Conservation (phyloP, 495 filamentous ascomycete genomes). For the Penicillium parvum region DNA sequence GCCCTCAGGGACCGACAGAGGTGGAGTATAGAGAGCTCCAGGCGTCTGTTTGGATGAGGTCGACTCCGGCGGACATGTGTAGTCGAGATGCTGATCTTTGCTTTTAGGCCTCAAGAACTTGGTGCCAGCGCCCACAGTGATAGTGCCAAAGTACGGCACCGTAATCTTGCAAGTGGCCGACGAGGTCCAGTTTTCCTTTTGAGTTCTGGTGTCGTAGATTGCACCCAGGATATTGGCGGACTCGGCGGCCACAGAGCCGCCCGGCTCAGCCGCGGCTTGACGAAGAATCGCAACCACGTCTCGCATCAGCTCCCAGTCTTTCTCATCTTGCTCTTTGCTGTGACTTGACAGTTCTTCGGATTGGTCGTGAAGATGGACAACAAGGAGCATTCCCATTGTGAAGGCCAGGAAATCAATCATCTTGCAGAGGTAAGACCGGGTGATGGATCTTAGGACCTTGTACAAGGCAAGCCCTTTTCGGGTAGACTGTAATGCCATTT, state of each 20-base stretch:
- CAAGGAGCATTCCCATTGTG: conserved; percentile 45
- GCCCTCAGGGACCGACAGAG: conserved; percentile 18
- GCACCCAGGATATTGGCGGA: conserved; percentile 41
- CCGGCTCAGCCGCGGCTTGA: conserved; percentile 32
- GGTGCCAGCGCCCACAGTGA: conserved; percentile 29
- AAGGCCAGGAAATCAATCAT: conserved; percentile 53
- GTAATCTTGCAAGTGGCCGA: conserved; percentile 28
- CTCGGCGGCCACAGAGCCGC: conserved; percentile 47
- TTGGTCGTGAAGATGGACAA: conserved; percentile 44
- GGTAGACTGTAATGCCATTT: conserved; percentile 44
- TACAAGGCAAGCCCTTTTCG: conserved; percentile 44
- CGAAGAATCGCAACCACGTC: conserved; percentile 39
- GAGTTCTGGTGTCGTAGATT: conserved; percentile 17
- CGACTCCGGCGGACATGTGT: not conserved
- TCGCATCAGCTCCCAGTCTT: conserved; percentile 44
- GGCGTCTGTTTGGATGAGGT: conserved; percentile 5
- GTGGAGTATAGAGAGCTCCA: conserved; percentile 23
- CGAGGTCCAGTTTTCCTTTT: conserved; percentile 1
- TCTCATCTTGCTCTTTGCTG: conserved; percentile 32
- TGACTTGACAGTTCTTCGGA: conserved; percentile 23
- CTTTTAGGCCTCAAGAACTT: conserved; percentile 20
- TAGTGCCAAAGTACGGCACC: conserved; percentile 45
- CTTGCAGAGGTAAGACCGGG: conserved; percentile 45
- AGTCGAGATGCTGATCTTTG: conserved; percentile 1
- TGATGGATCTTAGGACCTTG: conserved; percentile 35